Base-by-base conservation (phyloP, 139 green algal genomes). In the Tetratostichococcus sp. region DNA sequence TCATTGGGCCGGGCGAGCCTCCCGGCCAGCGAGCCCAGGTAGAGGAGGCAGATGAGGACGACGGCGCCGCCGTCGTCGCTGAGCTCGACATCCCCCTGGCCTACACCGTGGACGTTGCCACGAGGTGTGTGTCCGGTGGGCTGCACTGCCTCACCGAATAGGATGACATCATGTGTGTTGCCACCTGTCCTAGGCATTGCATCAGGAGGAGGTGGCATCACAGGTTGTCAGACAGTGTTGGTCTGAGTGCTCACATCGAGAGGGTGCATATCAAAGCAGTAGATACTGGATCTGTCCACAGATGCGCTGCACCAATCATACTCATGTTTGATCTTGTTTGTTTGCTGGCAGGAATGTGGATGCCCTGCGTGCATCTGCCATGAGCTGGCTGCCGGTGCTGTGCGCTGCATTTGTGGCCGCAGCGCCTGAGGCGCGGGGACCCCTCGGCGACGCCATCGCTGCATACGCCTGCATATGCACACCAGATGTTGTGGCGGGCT, bases 371-470 rank as follows among this genome's bases (percentile, higher is more conserved):
- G 71, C 35, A 0, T 86, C 89, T 26, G 76, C 86, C 21, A 83
- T 83, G 34, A 92, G 94, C 73, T 98, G 95, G 88, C 71, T 98
- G 71, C 83, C 83, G 2, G 75, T 97, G 58, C 84, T 98, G 74
- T 93, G 94, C 79, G 94, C 93, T 75, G 70, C 89, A 1, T 97
- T 94, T 65, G 43, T 98, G 26, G 76, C 73, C 1, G 71, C 85
- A 23, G 68, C 76, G 4, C 72, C 86, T 0, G 85, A 88, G 30
- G 69, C 79, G 32, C 82, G 94, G 1, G 83, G 72, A 4, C 76
- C 77, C 14, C 50, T 95, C 1, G 83, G 73, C 66, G 28, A 43
- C 1, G 83, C 91, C 6, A 86, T 98, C 21, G 78, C 70, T 16
- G 86, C 90, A 1, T 91, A 93, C 57, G 86, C 91, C 4, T 76